phyloP scores from a whole-genome alignment of 2,329 filamentous ascomycete genomes.

The Fonsecaea erecta region DNA sequence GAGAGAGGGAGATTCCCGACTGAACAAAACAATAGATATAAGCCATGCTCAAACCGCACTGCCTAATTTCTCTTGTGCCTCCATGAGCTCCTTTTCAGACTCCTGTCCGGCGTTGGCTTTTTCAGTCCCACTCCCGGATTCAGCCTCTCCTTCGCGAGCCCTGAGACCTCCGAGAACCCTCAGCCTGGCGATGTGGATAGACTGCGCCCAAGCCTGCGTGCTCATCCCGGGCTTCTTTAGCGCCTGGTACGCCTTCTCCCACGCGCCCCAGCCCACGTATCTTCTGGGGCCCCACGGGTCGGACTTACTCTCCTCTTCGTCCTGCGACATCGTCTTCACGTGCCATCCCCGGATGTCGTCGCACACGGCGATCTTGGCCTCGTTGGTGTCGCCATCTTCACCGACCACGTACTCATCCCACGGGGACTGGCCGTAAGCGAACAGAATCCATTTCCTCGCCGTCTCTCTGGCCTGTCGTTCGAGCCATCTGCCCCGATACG shows the following conservation, averaged over 20 bases:
- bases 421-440: constrained; percentile 25
- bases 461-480: constrained; percentile 33
- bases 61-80: not conserved
- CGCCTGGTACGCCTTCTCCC: constrained; percentile 15
- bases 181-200: constrained; percentile 9
- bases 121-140: not conserved
- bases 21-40: too few relatives aligned
- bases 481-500: constrained; percentile 32
- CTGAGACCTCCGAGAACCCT: not conserved
- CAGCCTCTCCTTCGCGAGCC: not conserved
- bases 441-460: constrained; percentile 34
- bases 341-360: constrained; percentile 22
- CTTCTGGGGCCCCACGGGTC: constrained; percentile 24
- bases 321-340: constrained; percentile 20
- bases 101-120: not conserved
- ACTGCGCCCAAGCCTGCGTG: constrained; percentile 8
- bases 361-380: constrained; percentile 16
- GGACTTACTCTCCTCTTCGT: constrained; percentile 21
- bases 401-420: constrained; percentile 22
- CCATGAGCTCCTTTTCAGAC: not conserved
- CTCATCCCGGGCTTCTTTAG: constrained; percentile 10
- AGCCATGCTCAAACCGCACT: not conserved
- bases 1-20: too few relatives aligned
- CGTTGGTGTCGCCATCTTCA: constrained; percentile 1
- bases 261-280: constrained; percentile 23